Evolutionary conservation across 306 rosid species (phyloP), one percentile per base, ranked within the genome.

Genomic region (Quercus suber): DNA sequence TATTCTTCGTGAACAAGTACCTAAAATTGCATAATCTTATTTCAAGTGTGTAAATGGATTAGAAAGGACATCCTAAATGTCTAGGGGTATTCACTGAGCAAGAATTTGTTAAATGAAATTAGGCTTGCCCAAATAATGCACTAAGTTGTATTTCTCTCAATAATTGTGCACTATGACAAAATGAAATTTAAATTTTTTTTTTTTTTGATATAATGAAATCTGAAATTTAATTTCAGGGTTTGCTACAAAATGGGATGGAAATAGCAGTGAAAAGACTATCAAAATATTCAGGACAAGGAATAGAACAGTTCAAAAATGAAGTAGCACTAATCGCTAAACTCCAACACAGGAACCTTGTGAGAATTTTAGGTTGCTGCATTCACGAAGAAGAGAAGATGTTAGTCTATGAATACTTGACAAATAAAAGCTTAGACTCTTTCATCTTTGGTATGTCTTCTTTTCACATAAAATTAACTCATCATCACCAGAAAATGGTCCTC

Each of bases 301-400:
- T 41, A 45, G 84, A 82, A 59, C 90, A 88, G 78, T 92, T 92
- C 55, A 92, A 88, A 82, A 92, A 84, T 71, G 92, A 92, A 83
- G 84, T 92, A 27, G 51, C 55, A 58, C 74, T 92, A 25, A 90
- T 92, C 49, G 86, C 90, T 17, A 88, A 87, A 76, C 97, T 92
- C 31, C 94, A 92, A 74, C 97, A 88, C 52, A 79, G 87, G 41
- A 92, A 90, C 80, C 93, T 90, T 69, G 94, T 90, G 69, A 90
- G 86, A 78, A 80, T 90, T 33, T 63, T 92, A 28, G 94, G 97
- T 25, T 90, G 75, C 3, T 92, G 91, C 70, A 67, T 86, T 82
- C 82, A 86, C 27, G 79, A 74, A 73, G 86, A 83, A 11, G 93
- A 91, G 81, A 89, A 86, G 78, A 89, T 91, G 89, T 57, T 91